Conservation (phyloP, 257 asterid species). For the Solanum raphanifolium region DNA sequence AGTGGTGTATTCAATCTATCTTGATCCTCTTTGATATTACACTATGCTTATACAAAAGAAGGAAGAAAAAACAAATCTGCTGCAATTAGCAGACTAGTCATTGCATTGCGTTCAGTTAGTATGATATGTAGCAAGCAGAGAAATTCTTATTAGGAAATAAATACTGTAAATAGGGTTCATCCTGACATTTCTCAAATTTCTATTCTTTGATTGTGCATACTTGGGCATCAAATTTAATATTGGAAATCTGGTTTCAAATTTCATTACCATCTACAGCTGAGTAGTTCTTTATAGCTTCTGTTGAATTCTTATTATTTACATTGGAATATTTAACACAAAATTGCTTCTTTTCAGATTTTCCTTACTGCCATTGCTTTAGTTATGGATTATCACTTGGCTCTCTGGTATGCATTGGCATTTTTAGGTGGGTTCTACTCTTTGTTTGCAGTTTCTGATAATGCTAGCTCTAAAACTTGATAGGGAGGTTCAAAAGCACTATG, state of each 20-base stretch:
- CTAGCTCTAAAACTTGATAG: not conserved
- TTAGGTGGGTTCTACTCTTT: conserved; percentile 45
- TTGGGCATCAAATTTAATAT: not conserved
- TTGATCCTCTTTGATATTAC: not conserved
- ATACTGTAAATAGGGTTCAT: not conserved
- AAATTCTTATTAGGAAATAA: not conserved
- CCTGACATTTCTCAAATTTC: not conserved
- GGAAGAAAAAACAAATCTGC: not conserved
- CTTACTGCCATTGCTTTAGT: conserved; percentile 69
- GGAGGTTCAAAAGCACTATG: not conserved
- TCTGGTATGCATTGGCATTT: conserved; percentile 73
- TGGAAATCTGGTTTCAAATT: not conserved
- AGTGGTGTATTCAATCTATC: not conserved
- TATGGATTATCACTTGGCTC: conserved; percentile 84
- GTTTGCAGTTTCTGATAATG: not conserved
- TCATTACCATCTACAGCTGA: not conserved
- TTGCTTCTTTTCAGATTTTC: conserved; percentile 48
- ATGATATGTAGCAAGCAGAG: not conserved
- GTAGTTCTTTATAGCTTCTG: not conserved
- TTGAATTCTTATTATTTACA: not conserved
- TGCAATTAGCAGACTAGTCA: not conserved
- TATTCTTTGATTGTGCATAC: not conserved
- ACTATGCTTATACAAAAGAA: not conserved
- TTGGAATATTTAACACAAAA: not conserved
- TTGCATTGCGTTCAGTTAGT: not conserved